Evolutionary conservation across 2,329 filamentous ascomycete species (phyloP).

Genomic region (Aspergillus udagawae): DNA sequence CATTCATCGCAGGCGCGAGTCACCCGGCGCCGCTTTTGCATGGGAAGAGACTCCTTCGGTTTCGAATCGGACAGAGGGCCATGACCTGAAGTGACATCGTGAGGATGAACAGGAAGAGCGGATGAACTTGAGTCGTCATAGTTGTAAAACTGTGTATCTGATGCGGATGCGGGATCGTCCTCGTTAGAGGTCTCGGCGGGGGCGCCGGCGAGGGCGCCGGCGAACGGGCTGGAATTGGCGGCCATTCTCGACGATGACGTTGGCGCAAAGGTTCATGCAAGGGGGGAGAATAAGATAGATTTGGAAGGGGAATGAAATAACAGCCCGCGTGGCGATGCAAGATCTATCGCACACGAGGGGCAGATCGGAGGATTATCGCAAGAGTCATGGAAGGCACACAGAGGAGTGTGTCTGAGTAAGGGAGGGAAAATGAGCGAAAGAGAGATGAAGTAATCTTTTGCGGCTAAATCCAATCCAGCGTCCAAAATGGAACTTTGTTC

Average conservation of each 20-base stretch:
- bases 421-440: neutral
- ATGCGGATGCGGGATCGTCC: conserved; percentile 20
- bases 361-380: conserved; percentile 13
- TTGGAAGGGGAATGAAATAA: conserved; percentile 8
- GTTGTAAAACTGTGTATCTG: conserved; percentile 16
- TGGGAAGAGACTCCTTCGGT: conserved; percentile 44
- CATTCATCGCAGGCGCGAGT: conserved; percentile 81
- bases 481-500: neutral
- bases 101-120: conserved; percentile 6
- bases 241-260: conserved; percentile 23
- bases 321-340: conserved; percentile 17
- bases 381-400: conserved; percentile 17
- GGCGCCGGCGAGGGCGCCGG: conserved; percentile 12
- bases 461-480: too few species aligned
- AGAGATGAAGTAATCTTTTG: conserved; percentile 1
- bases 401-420: neutral
- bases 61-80: conserved; percentile 22
- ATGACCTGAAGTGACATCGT: conserved; percentile 16
- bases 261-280: conserved; percentile 13
- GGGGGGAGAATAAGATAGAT: conserved; percentile 5
- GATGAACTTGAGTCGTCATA: conserved; percentile 18
- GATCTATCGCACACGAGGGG: conserved; percentile 19
- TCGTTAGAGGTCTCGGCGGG: conserved; percentile 25
- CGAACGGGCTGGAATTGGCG: conserved; percentile 18
- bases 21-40: conserved; percentile 73